Conservation (phyloP, 2,329 filamentous ascomycete genomes). For the Exophiala phaeomuriformis region DNA sequence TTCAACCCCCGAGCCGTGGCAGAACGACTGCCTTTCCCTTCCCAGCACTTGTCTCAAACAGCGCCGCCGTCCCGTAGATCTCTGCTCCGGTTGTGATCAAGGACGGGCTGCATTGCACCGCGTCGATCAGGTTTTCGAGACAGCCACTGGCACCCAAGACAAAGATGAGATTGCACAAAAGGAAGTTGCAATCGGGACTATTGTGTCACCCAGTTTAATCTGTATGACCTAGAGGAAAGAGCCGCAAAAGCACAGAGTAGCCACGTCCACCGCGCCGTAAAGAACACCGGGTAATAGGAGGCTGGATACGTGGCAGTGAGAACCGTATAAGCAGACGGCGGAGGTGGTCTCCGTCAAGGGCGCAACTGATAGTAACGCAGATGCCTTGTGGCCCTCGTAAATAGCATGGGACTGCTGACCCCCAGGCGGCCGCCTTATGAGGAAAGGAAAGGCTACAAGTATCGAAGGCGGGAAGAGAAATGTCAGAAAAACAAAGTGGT, state of each 20-base stretch:
- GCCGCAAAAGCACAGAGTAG: neutral
- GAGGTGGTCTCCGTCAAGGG: no score
- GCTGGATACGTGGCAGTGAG: neutral
- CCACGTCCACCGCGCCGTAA: neutral
- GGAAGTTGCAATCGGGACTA: neutral
- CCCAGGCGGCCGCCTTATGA: no score
- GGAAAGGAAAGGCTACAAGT: no score
- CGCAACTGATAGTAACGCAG: neutral
- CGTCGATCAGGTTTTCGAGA: neutral
- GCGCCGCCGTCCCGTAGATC: conserved; percentile 4
- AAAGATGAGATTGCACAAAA: neutral
- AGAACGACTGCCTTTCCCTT: neutral
- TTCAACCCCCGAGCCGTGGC: no score
- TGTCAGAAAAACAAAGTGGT: neutral
- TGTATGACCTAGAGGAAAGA: neutral
- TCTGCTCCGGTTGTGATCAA: conserved; percentile 5
- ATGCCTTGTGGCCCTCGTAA: neutral
- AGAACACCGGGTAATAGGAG: neutral
- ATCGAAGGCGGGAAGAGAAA: neutral
- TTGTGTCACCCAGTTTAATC: neutral
- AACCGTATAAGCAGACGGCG: neutral
- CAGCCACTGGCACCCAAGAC: neutral
- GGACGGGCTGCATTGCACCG: conserved; percentile 9
- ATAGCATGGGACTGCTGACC: neutral
- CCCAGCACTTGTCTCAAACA: neutral